Evolutionary conservation across 176 grass and related monocot genomes (phyloP), one percentile per base, ranked within the genome.

Genomic region (Triticum turgidum): DNA sequence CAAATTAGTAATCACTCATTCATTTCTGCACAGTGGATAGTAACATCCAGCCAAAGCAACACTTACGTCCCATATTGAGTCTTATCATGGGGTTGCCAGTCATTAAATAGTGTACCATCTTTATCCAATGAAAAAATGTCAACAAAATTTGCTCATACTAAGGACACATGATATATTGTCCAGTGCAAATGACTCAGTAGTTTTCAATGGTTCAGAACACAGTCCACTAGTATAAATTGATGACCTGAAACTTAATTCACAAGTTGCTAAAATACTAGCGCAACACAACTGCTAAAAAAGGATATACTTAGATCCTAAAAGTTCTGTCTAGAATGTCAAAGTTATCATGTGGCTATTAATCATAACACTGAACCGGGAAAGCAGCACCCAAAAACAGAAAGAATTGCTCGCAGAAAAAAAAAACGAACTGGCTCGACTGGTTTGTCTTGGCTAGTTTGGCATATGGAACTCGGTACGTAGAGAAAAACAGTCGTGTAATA

Each of bases 191-290:
- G 33, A 5, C 33, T 39, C 44, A 10, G 10, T 64, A 74, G 14
- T 83, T 61, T 61, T 12, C 10, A 73, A 32, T 47, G 67, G 4
- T 70, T 83, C 34, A 20, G 10, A 47, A 62, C 35, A 82, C 34
- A 70, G 22, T 65, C n/a, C 52, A 72, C 32, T 38, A 72, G 69
- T 10, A 72, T 54, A 75, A 84, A 84, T 62, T 27, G 72, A 75
- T 77, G n/a, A 10, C 61, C 61, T 77, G 4, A 47, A 85, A 66
- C 59, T 21, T 30, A 85, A 9, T 85, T 77, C 32, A 51, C 38
- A 34, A 51, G 25, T 34, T 51, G 59, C 58, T 73, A 37, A 71
- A 84, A 49, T 65, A 76, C 38, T 75, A 65, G 17, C 47, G 41
- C 1, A 18, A 29, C 37, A 37, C 3, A 66, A 32, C 33, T 82